Percentiles rank a stretch among this genome's conserved stretches.
Evolutionary conservation across 192 early-diverging fungal species (phyloP).

Genomic region (Backusella psychrophila): DNA sequence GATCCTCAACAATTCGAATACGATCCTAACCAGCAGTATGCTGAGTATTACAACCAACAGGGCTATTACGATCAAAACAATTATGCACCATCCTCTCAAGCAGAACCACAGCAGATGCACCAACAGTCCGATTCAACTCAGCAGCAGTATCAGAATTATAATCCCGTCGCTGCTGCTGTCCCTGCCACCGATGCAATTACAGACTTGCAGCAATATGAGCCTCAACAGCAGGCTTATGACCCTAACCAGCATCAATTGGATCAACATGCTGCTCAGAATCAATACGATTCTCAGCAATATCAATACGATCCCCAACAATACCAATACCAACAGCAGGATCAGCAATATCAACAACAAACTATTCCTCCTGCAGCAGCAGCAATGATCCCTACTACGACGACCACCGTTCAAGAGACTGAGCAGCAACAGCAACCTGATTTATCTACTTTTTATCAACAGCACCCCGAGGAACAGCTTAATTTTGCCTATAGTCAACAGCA

Average conservation of each 20-base stretch:
- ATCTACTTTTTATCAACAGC: neutral
- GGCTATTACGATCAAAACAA: neutral
- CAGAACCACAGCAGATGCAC: neutral
- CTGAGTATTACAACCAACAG: neutral
- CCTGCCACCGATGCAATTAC: neutral
- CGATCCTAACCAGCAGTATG: neutral
- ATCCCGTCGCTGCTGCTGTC: neutral
- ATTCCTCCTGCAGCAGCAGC: neutral
- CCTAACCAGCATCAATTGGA: neutral
- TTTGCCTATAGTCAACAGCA: neutral
- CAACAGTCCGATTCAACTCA: constrained; percentile 8
- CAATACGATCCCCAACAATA: neutral
- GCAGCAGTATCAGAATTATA: constrained; percentile 2
- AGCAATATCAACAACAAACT: neutral
- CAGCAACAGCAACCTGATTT: neutral
- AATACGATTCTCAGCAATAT: neutral
- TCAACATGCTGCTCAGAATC: neutral
- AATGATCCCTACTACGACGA: neutral
- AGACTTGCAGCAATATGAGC: neutral
- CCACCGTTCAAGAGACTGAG: neutral
- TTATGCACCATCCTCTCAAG: neutral
- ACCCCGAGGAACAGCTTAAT: neutral
- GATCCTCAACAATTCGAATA: constrained; percentile 7
- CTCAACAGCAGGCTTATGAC: neutral
- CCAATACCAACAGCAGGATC: neutral